Conservation (phyloP, 1,139 yeast species). For the Pichia sp. region DNA sequence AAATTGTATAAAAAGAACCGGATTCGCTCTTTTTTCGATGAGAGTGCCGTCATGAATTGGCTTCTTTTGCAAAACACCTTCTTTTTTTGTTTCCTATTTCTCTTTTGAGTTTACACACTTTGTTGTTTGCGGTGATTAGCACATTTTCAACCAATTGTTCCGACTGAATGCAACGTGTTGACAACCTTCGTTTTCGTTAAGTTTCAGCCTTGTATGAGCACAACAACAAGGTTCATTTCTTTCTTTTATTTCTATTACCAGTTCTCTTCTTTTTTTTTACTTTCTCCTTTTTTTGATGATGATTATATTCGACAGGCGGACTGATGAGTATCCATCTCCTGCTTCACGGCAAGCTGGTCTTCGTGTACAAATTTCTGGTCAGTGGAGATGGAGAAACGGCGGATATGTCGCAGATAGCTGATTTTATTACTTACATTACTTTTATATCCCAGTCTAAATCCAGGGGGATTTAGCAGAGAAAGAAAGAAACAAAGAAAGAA, state of each 20-base stretch:
- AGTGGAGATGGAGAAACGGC: constrained; percentile 51
- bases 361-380: constrained; percentile 59
- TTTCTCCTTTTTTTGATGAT: constrained; percentile 42
- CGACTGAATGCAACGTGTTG: constrained; percentile 71
- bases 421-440: constrained; percentile 5
- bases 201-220: constrained; percentile 86
- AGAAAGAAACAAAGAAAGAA: constrained; percentile 6
- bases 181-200: constrained; percentile 69
- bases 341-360: constrained; percentile 53
- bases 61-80: background rate
- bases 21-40: background rate
- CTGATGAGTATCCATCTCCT: constrained; percentile 48
- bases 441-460: constrained; percentile 8
- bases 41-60: background rate
- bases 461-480: constrained; percentile 15
- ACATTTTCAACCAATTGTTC: constrained; percentile 63
- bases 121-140: constrained; percentile 49
- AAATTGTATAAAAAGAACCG: constrained; percentile 1
- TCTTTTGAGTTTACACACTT: background rate
- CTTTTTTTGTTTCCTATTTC: background rate
- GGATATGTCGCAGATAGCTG: constrained; percentile 52
- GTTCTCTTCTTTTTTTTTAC: constrained; percentile 15
- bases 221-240: constrained; percentile 8
- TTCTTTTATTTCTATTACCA: constrained; percentile 13
- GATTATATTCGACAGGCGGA: constrained; percentile 68